Conservation (phyloP, 2,329 filamentous ascomycete genomes). For the Penicillium sp. region DNA sequence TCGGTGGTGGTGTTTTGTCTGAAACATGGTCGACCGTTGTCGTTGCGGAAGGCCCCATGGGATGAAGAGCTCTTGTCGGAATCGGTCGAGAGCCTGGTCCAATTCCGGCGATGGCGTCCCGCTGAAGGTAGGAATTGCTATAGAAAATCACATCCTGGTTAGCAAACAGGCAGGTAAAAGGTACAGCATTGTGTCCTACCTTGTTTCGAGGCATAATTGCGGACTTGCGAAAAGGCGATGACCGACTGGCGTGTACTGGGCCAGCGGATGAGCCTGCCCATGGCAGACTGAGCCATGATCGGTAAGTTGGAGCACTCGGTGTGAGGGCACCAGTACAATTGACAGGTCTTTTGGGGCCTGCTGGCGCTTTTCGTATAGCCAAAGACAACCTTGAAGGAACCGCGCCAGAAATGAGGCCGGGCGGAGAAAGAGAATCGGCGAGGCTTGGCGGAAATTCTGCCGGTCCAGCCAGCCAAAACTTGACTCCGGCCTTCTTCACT, state of each 20-base stretch:
- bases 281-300: slow-evolving; percentile 40
- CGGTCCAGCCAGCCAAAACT: slow-evolving; percentile 32
- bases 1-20: slow-evolving; percentile 33
- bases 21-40: slow-evolving; percentile 43
- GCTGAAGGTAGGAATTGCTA: slow-evolving; percentile 41
- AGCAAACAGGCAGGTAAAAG: not conserved
- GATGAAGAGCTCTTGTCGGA: slow-evolving; percentile 46
- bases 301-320: too few relatives aligned
- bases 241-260: slow-evolving; percentile 35
- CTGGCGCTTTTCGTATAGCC: not conserved
- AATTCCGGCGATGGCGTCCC: slow-evolving; percentile 42
- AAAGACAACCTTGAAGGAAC: not conserved
- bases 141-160: slow-evolving; percentile 16
- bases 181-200: slow-evolving; percentile 20
- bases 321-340: too few relatives aligned
- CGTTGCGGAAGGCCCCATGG: slow-evolving; percentile 38
- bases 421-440: slow-evolving; percentile 28
- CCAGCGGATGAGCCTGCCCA: slow-evolving; percentile 40
- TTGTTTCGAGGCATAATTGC: slow-evolving; percentile 32
- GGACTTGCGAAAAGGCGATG: slow-evolving; percentile 32
- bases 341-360: too few relatives aligned
- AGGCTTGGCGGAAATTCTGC: slow-evolving; percentile 42
- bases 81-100: slow-evolving; percentile 40
- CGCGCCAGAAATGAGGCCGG: slow-evolving; percentile 13
- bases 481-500: slow-evolving; percentile 21